Conservation (phyloP, 768 basidiomycete genomes). For the Lactarius quietus region DNA sequence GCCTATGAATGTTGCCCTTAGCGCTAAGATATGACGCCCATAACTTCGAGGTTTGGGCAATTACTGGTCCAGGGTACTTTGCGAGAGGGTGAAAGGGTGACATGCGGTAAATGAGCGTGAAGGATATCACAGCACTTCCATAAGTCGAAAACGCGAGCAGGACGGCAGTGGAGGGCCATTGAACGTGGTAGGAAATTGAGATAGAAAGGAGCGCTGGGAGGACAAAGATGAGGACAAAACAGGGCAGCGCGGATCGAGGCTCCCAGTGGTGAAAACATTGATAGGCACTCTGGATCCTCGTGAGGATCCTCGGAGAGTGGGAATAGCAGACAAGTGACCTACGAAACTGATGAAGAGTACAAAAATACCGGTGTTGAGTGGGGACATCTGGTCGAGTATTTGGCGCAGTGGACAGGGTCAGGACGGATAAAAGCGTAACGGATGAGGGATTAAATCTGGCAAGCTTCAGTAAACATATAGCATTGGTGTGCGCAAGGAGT, state of each 20-base stretch:
- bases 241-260: background rate
- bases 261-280: background rate
- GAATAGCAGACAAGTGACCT: background rate
- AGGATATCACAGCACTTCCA: background rate
- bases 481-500: too few relatives aligned
- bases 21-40: constrained; percentile 26
- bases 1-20: constrained; percentile 32
- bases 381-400: background rate
- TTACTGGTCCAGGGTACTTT: constrained; percentile 36
- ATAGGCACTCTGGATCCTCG: background rate
- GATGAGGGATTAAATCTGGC: too few relatives aligned
- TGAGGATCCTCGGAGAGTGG: background rate
- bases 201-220: background rate
- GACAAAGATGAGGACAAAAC: background rate
- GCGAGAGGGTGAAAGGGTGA: constrained; percentile 21
- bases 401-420: background rate
- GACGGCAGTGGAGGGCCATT: background rate
- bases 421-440: background rate
- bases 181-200: background rate
- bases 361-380: background rate
- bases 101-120: background rate
- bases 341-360: background rate
- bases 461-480: too few relatives aligned
- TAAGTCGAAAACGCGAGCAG: background rate
- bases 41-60: constrained; percentile 32